Evolutionary conservation across 2,329 filamentous ascomycete genomes (phyloP).

Genomic region (Colletotrichum lentis): DNA sequence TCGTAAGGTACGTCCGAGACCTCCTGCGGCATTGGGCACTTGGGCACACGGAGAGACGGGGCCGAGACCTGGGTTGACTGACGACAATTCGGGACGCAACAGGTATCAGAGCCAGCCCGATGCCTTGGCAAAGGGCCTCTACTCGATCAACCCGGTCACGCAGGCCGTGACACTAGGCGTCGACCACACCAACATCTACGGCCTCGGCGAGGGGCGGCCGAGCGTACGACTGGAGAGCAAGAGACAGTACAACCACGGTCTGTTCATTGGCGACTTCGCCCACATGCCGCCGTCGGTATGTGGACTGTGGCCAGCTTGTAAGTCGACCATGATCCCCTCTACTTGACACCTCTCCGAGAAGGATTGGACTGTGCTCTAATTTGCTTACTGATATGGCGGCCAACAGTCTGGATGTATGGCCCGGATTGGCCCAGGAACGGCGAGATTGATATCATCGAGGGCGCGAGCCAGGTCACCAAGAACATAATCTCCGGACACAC

Average conservation of each 20-base stretch:
- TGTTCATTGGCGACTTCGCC: slow-evolving; percentile 75
- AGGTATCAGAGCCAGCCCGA: slow-evolving; percentile 56
- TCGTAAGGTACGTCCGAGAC: slow-evolving; percentile 64
- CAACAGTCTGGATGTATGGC: slow-evolving; percentile 62
- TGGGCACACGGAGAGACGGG: neutral
- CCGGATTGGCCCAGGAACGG: slow-evolving; percentile 68
- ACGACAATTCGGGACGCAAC: neutral
- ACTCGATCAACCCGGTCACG: slow-evolving; percentile 52
- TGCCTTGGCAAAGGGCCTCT: slow-evolving; percentile 52
- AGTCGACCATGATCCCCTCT: slow-evolving; percentile 39
- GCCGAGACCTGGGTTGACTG: neutral
- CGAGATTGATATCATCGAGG: slow-evolving; percentile 76
- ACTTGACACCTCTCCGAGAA: neutral
- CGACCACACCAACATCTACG: slow-evolving; percentile 52
- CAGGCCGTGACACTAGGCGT: slow-evolving; percentile 57
- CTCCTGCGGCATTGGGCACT: neutral
- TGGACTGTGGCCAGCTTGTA: slow-evolving; percentile 77
- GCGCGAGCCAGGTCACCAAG: slow-evolving; percentile 66
- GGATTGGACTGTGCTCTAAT: too few relatives aligned
- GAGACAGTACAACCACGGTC: slow-evolving; percentile 68
- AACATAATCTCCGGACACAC: slow-evolving; percentile 73
- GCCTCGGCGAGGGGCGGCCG: slow-evolving; percentile 53
- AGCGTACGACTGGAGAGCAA: slow-evolving; percentile 75
- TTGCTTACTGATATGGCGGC: neutral
- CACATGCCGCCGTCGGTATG: slow-evolving; percentile 78